Conservation (phyloP, 768 basidiomycete species). For the Lactarius indigo region DNA sequence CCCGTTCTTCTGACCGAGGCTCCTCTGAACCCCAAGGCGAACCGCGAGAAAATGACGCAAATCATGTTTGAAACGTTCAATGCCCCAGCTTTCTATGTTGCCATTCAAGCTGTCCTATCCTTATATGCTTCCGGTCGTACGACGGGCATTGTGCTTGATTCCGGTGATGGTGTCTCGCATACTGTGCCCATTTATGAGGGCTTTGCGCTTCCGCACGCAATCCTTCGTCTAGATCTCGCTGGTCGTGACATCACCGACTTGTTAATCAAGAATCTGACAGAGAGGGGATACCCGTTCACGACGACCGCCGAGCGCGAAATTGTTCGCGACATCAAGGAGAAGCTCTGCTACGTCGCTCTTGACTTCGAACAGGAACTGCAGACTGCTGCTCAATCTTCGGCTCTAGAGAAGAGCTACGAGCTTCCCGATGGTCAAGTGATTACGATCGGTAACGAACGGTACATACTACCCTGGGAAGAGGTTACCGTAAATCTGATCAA, state of each 20-base stretch:
- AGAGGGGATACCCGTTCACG: slow-evolving; percentile 92
- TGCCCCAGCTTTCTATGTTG: slow-evolving; percentile 69
- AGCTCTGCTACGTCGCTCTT: slow-evolving; percentile 90
- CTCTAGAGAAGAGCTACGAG: slow-evolving; percentile 91
- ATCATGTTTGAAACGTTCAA: slow-evolving; percentile 81
- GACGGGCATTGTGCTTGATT: slow-evolving; percentile 92
- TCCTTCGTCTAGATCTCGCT: slow-evolving; percentile 86
- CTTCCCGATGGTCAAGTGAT: slow-evolving; percentile 92
- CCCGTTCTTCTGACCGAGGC: slow-evolving; percentile 69
- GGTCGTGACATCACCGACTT: slow-evolving; percentile 88
- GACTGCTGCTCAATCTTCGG: slow-evolving; percentile 83
- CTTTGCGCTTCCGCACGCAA: slow-evolving; percentile 89
- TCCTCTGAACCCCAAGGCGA: slow-evolving; percentile 69
- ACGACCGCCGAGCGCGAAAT: slow-evolving; percentile 93
- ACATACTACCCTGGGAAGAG: slow-evolving; percentile 6
- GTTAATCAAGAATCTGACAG: slow-evolving; percentile 80
- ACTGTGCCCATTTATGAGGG: slow-evolving; percentile 96
- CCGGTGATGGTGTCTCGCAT: slow-evolving; percentile 94
- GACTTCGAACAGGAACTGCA: slow-evolving; percentile 93
- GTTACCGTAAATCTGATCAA: neutral
- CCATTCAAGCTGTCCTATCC: slow-evolving; percentile 69
- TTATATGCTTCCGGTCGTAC: slow-evolving; percentile 93
- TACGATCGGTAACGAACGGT: slow-evolving; percentile 71
- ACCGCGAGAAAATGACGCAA: slow-evolving; percentile 72
- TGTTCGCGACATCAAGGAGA: slow-evolving; percentile 93